A percentile compares a stretch with the other conserved stretches of the same genome.
phyloP scores from a whole-genome alignment of 768 basidiomycete species.

The Phylloporus arenicola region DNA sequence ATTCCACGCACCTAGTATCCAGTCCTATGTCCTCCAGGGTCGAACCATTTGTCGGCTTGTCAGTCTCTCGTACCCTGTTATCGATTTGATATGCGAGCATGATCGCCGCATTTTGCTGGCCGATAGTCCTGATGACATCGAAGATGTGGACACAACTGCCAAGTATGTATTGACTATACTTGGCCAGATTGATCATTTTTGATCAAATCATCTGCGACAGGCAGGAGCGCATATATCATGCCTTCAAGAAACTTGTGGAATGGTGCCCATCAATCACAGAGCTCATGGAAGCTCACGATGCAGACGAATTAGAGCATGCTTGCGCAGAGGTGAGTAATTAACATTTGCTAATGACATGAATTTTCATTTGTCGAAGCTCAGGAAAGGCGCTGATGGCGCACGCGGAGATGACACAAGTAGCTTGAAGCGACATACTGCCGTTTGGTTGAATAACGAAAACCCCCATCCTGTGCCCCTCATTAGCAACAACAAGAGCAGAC shows the following conservation, averaged over 20 bases:
- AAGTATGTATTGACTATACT: not conserved
- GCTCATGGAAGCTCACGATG: not conserved
- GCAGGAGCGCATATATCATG: not conserved
- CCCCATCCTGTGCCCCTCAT: not conserved
- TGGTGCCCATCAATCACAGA: conserved; percentile 6
- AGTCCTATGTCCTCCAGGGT: conserved; percentile 3
- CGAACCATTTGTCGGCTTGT: conserved; percentile 8
- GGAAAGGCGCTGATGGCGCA: conserved; percentile 11
- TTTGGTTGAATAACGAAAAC: conserved; percentile 6
- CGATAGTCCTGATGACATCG: not conserved
- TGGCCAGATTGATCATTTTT: no score
- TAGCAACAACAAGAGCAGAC: not conserved
- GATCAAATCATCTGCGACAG: not conserved
- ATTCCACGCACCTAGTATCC: not conserved
- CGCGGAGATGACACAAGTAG: conserved; percentile 6
- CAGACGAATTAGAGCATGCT: not conserved
- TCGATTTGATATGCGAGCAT: conserved; percentile 5
- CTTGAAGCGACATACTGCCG: not conserved
- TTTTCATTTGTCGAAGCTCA: conserved; percentile 4
- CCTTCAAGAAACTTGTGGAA: conserved; percentile 3
- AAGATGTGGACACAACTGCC: not conserved
- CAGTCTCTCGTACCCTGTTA: not conserved
- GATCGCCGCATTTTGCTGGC: conserved; percentile 1
- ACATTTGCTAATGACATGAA: no score
- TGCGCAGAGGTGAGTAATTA: conserved; percentile 6